Base-by-base conservation (phyloP, 208 protist species). In the Zelonia costaricensis region DNA sequence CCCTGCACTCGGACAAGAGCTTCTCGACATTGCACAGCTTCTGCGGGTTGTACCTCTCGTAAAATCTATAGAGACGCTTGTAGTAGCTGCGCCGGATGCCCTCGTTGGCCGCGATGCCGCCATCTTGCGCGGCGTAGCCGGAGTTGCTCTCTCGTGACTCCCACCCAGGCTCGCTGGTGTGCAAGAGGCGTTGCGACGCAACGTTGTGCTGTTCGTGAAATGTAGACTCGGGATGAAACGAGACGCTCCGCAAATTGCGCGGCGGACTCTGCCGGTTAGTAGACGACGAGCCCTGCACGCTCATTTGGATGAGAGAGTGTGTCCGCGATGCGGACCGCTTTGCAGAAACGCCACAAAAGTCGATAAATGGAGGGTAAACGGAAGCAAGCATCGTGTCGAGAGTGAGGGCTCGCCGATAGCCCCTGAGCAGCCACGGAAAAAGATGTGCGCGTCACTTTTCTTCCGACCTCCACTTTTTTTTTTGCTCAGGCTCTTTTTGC, bases 1-100 rank as follows among this genome's bases (percentile, higher is more conserved):
- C 83, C 10, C 68, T 58, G 42, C 88, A 83, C n/a, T 75, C 56
- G 1, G 20, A 30, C 3, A 91, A 48, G 30, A 82, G 78, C 31
- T 88, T 76, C 18, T 76, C 62, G 1, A 93, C 74, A 53, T 73
- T 53, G 42, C 66, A 55, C 23, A 91, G 47, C 45, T 93, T 93
- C 30, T 78, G 51, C 5, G 86, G 83, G 46, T 93, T 90, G 64
- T 93, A 93, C 42, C 75, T 73, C 51, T 79, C 64, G 57, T 93
- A 93, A 51, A 93, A 93, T 12, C 52, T 63, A 43, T 76, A 73
- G n/a, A 93, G 62, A 15, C 86, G 69, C 25, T 51, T 53, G 62
- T 74, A 77, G 46, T 86, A 88, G 35, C 63, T 52, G 4, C 73
- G 46, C 4, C 56, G 53, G 27, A 71, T 65, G 15, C 60, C 51